These are phyloP conservation scores for Starmerella stigmatis DNA, from an alignment of 805 yeast species.

Conservation along the genomic window DNA sequence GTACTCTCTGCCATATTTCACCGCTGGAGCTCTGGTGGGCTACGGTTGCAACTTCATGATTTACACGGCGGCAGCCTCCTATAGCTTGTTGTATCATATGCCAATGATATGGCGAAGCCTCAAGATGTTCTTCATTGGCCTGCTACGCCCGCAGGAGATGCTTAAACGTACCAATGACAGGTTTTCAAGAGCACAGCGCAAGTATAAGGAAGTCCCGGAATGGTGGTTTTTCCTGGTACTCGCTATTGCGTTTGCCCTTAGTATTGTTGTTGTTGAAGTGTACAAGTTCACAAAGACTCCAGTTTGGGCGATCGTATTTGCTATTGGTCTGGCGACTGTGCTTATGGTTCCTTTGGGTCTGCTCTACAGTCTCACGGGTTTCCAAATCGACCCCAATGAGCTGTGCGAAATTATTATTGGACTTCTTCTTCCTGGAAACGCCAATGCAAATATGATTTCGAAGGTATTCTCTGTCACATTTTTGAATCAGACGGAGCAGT, in stretches of 20 bases:
- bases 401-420: conserved; percentile 43
- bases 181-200: conserved; percentile 47
- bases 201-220: conserved; percentile 34
- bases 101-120: conserved; percentile 36
- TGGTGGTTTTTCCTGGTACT: conserved; percentile 42
- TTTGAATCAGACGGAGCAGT: conserved; percentile 53
- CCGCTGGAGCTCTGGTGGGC: conserved; percentile 48
- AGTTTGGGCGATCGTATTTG: conserved; percentile 49
- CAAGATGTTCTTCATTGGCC: conserved; percentile 3
- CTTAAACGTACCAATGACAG: conserved; percentile 37
- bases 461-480: conserved; percentile 45
- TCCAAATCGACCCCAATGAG: conserved; percentile 40
- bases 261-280: conserved; percentile 36
- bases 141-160: conserved; percentile 21
- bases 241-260: conserved; percentile 36
- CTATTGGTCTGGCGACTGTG: conserved; percentile 40
- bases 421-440: conserved; percentile 46
- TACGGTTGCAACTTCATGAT: conserved; percentile 47
- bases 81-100: conserved; percentile 33
- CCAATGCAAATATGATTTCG: conserved; percentile 42
- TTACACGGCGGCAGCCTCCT: conserved; percentile 45
- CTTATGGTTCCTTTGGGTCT: conserved; percentile 43
- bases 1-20: conserved; percentile 54
- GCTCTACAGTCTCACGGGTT: conserved; percentile 41
- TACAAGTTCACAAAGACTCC: conserved; percentile 37